Evolutionary conservation across 2,329 filamentous ascomycete genomes (phyloP), one percentile per base, ranked within the genome.

Genomic region (Sclerotinia subarctica): DNA sequence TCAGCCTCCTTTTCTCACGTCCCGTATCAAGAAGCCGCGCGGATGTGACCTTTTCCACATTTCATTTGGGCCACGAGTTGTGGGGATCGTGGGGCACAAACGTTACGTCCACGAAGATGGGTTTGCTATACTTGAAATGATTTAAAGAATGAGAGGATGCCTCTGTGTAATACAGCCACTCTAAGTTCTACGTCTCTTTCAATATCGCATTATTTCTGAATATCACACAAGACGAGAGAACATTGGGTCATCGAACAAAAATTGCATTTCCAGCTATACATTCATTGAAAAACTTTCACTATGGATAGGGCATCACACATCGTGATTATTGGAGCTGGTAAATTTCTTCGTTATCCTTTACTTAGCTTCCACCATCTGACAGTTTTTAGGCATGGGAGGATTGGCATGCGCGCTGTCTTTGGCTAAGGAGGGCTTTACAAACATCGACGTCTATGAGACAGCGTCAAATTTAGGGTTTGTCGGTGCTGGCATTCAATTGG

Each of bases 401-500:
- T 82, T 94, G 38, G 87, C 89, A 68, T 84, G 83, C 64, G 90
- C 91, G 8, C 83, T 94, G 47, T 86, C 90, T 17, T 84, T 94
- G 47, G 90, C 91, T 52, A 90, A 90, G 79, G 87, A 88, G 73
- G 92, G 91, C 10, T 94, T 94, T 79, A 86, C 82, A 71, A 81
- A 90, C 68, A 89, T 94, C 74, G 82, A 89, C 66, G 86, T 94
- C 63, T 94, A 88, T 77, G 92, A 94, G 77, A 85, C 84, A 47
- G 91, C 91, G 0, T 86, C 88, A 5, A 85, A 87, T 72, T 83
- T 94, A 5, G 91, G 91, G 6, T 94, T 94, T 74, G 91, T 94
- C 0, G 92, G 92, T 32, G 92, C 92, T 1, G 92, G 92, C 6
- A 94, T 95, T 72, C 92, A 96, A 77, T 83, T 94, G 68, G 90